Base-by-base conservation (phyloP, 2,329 filamentous ascomycete species). In the Colletotrichum viniferum region DNA sequence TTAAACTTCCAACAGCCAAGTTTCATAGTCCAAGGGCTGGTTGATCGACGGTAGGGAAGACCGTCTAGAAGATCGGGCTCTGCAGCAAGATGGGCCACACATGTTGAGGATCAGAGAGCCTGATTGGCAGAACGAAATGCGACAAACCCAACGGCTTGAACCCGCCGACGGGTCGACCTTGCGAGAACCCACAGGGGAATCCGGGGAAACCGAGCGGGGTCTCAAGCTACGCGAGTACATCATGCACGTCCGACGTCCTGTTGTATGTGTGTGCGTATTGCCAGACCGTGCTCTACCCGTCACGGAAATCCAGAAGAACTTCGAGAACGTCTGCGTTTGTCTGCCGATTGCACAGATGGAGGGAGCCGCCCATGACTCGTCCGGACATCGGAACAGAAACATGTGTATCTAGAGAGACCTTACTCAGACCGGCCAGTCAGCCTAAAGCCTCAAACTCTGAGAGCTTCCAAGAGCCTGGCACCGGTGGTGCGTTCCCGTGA, bases 1-100 rank as follows among this genome's bases (percentile, higher is more conserved):
- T 69, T 73, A 24, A 55, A 69, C 73, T 69, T 73, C 73, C 63
- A 76, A 69, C 73, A 61, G 58, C 58, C 69, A 76, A 69, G 63
- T 69, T 75, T 73, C 73, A 76, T 16, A 76, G 28, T 68, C 48
- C 43, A 56, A 73, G 30, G 69, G 58, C 56, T 52, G 69, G 69
- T 52, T 52, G 63, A 73, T 65, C 36, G 69, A 61, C 64, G 16
- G 63, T 58, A 69, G 52, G 73, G 69, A 75, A 75, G 34, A 64
- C 48, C 34, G 63, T 26, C 18, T 64, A 76, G 56, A 52, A 73
- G 56, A 73, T 38, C 63, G 52, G 69, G 64, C 73, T 73, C 30
- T 26, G 63, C 32, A 60, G 48, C 69, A 65, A 62, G 38, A 72
- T 52, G 58, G 14, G 18, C 64, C 69, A 64, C 58, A 43, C 14